These are phyloP conservation scores for Auriscalpium microsporum DNA, from an alignment of 768 basidiomycete species.

Conservation along the genomic window DNA sequence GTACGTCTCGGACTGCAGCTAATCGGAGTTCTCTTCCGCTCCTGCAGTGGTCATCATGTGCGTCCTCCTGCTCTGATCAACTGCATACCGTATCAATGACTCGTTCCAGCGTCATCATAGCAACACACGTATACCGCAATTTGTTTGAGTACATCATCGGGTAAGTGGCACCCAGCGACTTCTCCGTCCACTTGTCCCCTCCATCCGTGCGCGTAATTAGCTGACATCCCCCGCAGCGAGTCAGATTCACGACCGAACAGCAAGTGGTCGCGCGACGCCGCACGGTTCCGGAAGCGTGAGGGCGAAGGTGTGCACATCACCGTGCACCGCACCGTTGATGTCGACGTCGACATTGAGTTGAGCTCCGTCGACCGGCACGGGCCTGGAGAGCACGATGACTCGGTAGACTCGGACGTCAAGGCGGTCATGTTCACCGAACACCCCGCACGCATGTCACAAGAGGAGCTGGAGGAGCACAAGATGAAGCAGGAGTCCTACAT, in stretches of 20 bases:
- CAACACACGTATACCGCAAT: constrained; percentile 12
- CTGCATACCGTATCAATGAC: neutral
- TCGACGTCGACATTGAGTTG: constrained; percentile 12
- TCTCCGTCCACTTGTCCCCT: neutral
- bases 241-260: neutral
- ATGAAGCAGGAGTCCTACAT: constrained; percentile 5
- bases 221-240: neutral
- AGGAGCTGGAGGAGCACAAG: constrained; percentile 7
- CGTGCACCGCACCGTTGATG: constrained; percentile 4
- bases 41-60: constrained; percentile 13
- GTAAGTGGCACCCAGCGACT: neutral
- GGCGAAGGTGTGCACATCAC: constrained; percentile 8
- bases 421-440: neutral
- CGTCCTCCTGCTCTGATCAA: neutral
- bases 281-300: constrained; percentile 2
- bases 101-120: constrained; percentile 5
- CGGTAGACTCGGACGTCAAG: neutral
- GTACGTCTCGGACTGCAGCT: neutral
- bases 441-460: neutral
- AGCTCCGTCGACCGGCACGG: neutral
- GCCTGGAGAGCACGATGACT: too few relatives aligned
- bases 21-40: neutral
- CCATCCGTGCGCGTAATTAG: too few relatives aligned
- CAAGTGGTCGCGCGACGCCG: constrained; percentile 1
- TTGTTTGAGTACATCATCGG: constrained; percentile 12